Evolutionary conservation across 192 early-diverging fungal species (phyloP).

Genomic region (Mortierella hygrophila): DNA sequence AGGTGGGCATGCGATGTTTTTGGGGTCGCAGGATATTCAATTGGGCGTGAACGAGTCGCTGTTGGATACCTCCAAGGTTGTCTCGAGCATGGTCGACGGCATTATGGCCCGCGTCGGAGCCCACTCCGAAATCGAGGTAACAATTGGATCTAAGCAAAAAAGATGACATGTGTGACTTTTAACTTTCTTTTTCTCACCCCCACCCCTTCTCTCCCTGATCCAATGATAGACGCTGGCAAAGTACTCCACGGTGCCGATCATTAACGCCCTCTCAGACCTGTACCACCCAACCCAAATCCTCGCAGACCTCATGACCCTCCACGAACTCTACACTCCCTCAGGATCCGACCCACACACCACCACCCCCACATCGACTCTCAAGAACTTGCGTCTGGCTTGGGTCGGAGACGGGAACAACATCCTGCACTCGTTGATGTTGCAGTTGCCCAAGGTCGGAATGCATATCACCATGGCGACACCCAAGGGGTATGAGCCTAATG

Average conservation of each 20-base stretch:
- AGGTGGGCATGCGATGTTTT: constrained; percentile 97
- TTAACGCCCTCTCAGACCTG: constrained; percentile 95
- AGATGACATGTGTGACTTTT: not conserved
- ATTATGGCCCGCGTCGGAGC: constrained; percentile 94
- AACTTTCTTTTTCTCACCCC: not conserved
- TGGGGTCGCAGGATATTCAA: constrained; percentile 96
- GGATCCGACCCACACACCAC: constrained; percentile 57
- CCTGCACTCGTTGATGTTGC: constrained; percentile 88
- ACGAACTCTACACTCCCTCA: constrained; percentile 76
- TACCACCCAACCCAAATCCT: constrained; percentile 98
- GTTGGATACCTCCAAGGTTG: constrained; percentile 89
- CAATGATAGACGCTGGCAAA: constrained; percentile 76
- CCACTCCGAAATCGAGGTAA: constrained; percentile 90
- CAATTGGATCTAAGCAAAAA: not conserved
- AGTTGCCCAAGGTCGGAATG: constrained; percentile 91
- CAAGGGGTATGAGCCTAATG: constrained; percentile 80
- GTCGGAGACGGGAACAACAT: constrained; percentile 99
- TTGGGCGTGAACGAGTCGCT: constrained; percentile 95
- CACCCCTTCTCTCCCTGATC: not conserved
- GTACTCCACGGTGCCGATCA: constrained; percentile 91
- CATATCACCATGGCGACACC: constrained; percentile 89
- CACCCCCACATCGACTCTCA: constrained; percentile 70
- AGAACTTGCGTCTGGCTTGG: constrained; percentile 92
- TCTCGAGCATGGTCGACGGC: constrained; percentile 96
- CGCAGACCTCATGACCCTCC: constrained; percentile 95